Conservation (phyloP, 2,329 filamentous ascomycete species). For the Fusarium torreyae region DNA sequence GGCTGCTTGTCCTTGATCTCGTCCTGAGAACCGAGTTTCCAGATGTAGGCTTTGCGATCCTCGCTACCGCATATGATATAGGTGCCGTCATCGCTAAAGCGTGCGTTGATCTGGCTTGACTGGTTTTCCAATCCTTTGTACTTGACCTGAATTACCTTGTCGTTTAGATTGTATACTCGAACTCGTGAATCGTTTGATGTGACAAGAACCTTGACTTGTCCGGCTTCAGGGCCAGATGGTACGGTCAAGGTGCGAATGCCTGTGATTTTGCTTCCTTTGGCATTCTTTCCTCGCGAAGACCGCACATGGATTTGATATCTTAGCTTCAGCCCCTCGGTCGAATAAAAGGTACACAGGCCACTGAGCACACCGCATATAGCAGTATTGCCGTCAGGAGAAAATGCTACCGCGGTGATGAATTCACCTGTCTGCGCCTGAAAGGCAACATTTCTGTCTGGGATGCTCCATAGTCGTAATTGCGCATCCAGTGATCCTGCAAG, state of each 20-base stretch:
- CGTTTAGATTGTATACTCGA: constrained; percentile 88
- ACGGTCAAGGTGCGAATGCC: constrained; percentile 84
- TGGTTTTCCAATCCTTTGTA: constrained; percentile 93
- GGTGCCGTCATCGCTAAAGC: constrained; percentile 87
- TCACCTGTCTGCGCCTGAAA: constrained; percentile 84
- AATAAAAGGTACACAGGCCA: constrained; percentile 90
- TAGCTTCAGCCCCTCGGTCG: constrained; percentile 89
- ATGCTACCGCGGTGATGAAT: constrained; percentile 93
- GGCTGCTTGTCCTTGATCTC: constrained; percentile 85
- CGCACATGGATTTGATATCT: constrained; percentile 93
- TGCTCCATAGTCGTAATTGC: constrained; percentile 93
- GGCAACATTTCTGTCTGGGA: constrained; percentile 94
- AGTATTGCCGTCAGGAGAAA: constrained; percentile 91
- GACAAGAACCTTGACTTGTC: constrained; percentile 86
- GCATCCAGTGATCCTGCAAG: constrained; percentile 92
- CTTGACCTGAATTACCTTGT: constrained; percentile 89
- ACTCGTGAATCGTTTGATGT: constrained; percentile 96
- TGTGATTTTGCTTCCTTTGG: constrained; percentile 97
- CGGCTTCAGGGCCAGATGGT: constrained; percentile 63
- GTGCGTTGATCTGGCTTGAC: constrained; percentile 90
- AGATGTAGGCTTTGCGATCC: constrained; percentile 90
- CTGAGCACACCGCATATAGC: constrained; percentile 90
- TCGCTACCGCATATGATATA: constrained; percentile 96
- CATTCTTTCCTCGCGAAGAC: constrained; percentile 91
- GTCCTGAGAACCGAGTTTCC: constrained; percentile 72